These are phyloP conservation scores for Zostera marina DNA, from an alignment of 116 monocot genomes.

Conservation along the genomic window DNA sequence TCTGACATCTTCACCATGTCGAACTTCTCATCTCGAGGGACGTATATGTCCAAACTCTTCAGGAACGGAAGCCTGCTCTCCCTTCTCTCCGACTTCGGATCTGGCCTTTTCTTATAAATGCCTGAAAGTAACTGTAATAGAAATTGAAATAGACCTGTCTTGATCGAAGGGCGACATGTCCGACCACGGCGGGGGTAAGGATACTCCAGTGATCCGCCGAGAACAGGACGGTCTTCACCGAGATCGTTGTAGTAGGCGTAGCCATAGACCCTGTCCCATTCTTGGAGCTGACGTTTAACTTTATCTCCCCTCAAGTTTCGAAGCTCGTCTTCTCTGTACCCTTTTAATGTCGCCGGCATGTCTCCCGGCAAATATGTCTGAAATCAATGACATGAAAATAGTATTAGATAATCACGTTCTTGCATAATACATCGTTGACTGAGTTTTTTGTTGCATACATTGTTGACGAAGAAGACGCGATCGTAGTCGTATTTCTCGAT, in stretches of 20 bases:
- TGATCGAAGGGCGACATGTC: conserved; percentile 36
- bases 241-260: conserved; percentile 69
- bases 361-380: conserved; percentile 42
- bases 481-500: conserved; percentile 20
- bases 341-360: conserved; percentile 23
- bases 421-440: no score
- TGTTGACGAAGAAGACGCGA: conserved; percentile 17
- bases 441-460: no score
- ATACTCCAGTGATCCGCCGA: conserved; percentile 31
- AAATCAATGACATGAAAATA: no score
- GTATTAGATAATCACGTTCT: no score
- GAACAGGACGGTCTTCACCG: conserved; percentile 28
- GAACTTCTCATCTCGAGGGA: conserved; percentile 55
- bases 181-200: conserved; percentile 57
- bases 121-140: no score
- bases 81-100: conserved; percentile 43
- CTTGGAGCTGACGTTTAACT: conserved; percentile 25
- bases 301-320: conserved; percentile 27
- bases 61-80: conserved; percentile 24
- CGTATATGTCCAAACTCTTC: conserved; percentile 33
- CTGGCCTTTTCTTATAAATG: conserved; percentile 8
- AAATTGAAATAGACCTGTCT: conserved; percentile 18
- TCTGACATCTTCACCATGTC: conserved; percentile 63
- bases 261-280: conserved; percentile 41
- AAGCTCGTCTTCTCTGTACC: conserved; percentile 41